These are phyloP conservation scores for Phaeoacremonium minimum DNA, from an alignment of 2,329 filamentous ascomycete species.

Conservation along the genomic window DNA sequence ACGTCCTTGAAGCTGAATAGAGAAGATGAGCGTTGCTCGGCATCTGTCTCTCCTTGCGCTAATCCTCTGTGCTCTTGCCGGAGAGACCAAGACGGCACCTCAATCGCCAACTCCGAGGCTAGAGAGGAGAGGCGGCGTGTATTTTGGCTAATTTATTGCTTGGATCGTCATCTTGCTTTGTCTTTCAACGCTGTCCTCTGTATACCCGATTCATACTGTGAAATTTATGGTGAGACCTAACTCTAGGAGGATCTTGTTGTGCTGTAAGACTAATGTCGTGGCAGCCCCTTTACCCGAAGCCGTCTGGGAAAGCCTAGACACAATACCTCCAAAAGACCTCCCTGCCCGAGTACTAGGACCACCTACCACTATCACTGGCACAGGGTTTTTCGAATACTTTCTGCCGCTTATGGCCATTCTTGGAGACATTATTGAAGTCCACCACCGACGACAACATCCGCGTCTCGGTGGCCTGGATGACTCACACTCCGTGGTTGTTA, in stretches of 20 bases:
- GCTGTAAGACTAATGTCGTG: too few species aligned
- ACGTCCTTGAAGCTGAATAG: constrained; percentile 29
- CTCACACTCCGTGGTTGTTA: constrained; percentile 23
- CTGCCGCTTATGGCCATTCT: constrained; percentile 43
- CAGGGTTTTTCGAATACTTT: constrained; percentile 44
- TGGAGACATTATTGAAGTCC: constrained; percentile 43
- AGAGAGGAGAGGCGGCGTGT: constrained; percentile 40
- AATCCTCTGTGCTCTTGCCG: constrained; percentile 26
- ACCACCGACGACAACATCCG: constrained; percentile 37
- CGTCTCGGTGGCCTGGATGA: constrained; percentile 31
- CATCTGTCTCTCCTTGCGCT: constrained; percentile 18
- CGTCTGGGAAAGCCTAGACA: constrained; percentile 33
- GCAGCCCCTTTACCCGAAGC: constrained; percentile 32
- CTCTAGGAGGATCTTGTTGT: too few species aligned
- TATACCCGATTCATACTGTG: constrained; percentile 41
- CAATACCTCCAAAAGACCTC: constrained; percentile 20
- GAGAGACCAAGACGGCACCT: constrained; percentile 18
- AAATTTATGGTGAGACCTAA: constrained; percentile 29
- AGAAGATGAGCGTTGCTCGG: constrained; percentile 26
- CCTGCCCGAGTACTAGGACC: constrained; percentile 31
- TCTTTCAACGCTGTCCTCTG: constrained; percentile 39
- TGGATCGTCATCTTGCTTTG: constrained; percentile 41
- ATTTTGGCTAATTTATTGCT: constrained; percentile 42
- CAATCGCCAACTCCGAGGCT: constrained; percentile 28
- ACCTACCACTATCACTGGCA: constrained; percentile 30